Evolutionary conservation across 805 yeast genomes (phyloP).

Genomic region (Kuraishia cidri): DNA sequence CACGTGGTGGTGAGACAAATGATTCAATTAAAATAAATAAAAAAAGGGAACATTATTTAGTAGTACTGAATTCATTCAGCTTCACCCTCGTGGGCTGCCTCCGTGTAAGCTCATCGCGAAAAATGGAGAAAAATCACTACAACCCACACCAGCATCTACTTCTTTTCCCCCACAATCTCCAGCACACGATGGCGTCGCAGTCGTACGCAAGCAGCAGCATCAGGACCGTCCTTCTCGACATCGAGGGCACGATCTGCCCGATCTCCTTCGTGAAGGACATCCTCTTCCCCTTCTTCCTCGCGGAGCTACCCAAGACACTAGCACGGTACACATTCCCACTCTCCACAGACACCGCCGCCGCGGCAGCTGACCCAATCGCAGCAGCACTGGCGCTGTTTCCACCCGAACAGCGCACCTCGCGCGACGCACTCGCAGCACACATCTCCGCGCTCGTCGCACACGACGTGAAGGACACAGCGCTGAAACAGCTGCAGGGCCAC

Average conservation of each 20-base stretch:
- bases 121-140: too few relatives aligned
- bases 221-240: constrained; percentile 48
- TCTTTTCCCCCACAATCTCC: too few relatives aligned
- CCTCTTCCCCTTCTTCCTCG: constrained; percentile 67
- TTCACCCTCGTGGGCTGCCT: too few relatives aligned
- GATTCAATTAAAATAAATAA: too few relatives aligned
- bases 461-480: constrained; percentile 70
- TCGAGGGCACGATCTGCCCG: constrained; percentile 92
- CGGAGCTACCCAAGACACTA: constrained; percentile 33
- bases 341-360: constrained; percentile 6
- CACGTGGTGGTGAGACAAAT: not conserved
- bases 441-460: constrained; percentile 45
- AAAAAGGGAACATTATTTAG: too few relatives aligned
- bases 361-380: constrained; percentile 15
- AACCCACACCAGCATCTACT: too few relatives aligned
- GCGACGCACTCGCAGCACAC: constrained; percentile 29
- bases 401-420: constrained; percentile 12
- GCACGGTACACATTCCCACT: constrained; percentile 23
- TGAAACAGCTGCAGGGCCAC: constrained; percentile 76
- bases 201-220: too few relatives aligned
- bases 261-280: constrained; percentile 78
- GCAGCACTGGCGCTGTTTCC: constrained; percentile 38
- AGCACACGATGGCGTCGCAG: too few relatives aligned
- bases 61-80: too few relatives aligned
- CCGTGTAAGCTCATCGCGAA: too few relatives aligned